These are phyloP conservation scores for Aspergillus diversus DNA, from an alignment of 495 filamentous ascomycete species.

Conservation along the genomic window DNA sequence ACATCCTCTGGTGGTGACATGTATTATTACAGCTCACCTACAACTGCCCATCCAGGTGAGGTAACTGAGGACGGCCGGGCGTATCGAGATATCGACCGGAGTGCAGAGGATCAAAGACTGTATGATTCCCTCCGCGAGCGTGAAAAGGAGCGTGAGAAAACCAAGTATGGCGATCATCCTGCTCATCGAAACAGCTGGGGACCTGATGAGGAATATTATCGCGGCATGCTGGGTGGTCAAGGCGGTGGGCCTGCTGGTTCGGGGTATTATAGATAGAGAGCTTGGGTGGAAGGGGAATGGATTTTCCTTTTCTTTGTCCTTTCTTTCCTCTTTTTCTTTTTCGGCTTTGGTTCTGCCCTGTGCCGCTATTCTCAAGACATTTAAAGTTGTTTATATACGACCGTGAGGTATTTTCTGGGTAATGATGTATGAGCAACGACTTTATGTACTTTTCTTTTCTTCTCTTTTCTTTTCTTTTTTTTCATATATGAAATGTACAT, in stretches of 20 bases:
- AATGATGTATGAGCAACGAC: not conserved
- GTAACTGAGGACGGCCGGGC: slow-evolving; percentile 34
- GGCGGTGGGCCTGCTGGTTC: slow-evolving; percentile 31
- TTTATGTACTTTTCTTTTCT: not conserved
- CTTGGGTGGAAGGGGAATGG: slow-evolving; percentile 29
- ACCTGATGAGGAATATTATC: slow-evolving; percentile 46
- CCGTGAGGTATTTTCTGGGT: not conserved
- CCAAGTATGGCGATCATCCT: slow-evolving; percentile 29
- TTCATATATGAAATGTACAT: not conserved
- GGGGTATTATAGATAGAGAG: slow-evolving; percentile 38
- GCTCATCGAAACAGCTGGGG: slow-evolving; percentile 31
- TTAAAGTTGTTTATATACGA: not conserved
- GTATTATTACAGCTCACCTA: slow-evolving; percentile 32
- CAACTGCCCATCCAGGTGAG: slow-evolving; percentile 29
- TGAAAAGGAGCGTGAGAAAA: slow-evolving; percentile 36
- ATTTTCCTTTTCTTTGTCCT: slow-evolving; percentile 12
- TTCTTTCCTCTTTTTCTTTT: slow-evolving; percentile 7
- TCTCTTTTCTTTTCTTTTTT: not conserved
- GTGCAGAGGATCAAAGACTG: slow-evolving; percentile 29
- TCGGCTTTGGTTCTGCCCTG: not conserved
- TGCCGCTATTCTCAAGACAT: not conserved
- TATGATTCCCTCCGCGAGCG: slow-evolving; percentile 34
- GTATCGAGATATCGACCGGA: slow-evolving; percentile 33
- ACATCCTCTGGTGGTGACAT: slow-evolving; percentile 30
- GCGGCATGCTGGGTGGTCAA: slow-evolving; percentile 41